Base-by-base conservation (phyloP, 2,329 filamentous ascomycete genomes). In the Claviceps purpurea region DNA sequence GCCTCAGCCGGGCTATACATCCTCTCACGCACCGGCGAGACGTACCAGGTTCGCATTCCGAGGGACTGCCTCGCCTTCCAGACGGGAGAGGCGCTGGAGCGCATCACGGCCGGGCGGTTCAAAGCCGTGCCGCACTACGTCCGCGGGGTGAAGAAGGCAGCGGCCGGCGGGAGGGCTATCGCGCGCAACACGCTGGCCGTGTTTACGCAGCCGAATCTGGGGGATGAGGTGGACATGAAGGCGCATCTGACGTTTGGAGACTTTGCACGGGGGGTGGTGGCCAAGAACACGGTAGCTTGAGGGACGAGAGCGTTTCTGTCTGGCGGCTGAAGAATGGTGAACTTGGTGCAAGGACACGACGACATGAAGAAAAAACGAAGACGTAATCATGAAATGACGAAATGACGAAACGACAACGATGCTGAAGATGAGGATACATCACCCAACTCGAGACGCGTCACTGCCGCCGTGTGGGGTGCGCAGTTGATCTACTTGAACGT, bases 81-180 rank as follows among this genome's bases (percentile, higher is more conserved):
- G 73, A 98, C 91, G 0, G 93, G 91, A 2, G 89, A 96, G 70
- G 85, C 91, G 1, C 73, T 98, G 49, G 85, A 97, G 69, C 76
- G 88, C 53, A 96, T 98, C 64, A 97, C 91, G 0, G 74, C 78
- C n/a, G 93, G 93, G 10, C 82, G 80, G 62, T 95, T 98, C 73
- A 88, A 85, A 68, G 93, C 93, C 1, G 93, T 97, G 55, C 91
- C 93, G 58, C 93, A 98, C 72, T 97, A 95, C 67, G 93, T 98
- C 8, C 78, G 85, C 58, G 91, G 90, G 0, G 82, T 85, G 4
- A 75, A 34, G 78, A 10, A 11, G 57, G 73, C 78, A 1, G 76
- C 74, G 45, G 70, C 67, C 40, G 67, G 74, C 53, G 71, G 69
- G 14, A 73, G 71, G 70, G 72, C 30, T 2, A 76, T 90, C 54